A percentile compares a stretch with the other conserved stretches of the same genome.
Conservation (phyloP, 1,284 basidiomycete species). For the Marasmius fiardii region DNA sequence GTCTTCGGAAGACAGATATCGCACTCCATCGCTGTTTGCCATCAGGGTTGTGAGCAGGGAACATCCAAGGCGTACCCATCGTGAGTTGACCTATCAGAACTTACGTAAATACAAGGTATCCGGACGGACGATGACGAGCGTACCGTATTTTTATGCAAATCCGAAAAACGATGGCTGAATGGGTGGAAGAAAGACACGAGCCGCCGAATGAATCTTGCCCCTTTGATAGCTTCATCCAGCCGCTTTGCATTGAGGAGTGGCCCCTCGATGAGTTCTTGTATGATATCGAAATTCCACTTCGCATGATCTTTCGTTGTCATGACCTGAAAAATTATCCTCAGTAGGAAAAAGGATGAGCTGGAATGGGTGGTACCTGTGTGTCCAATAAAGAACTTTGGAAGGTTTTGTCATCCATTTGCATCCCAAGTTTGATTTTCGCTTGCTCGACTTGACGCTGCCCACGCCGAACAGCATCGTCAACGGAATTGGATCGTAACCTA, state of each 20-base stretch:
- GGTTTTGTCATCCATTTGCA: conserved; percentile 91
- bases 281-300: conserved; percentile 90
- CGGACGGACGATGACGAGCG: background rate
- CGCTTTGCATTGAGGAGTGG: conserved; percentile 88
- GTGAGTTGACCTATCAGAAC: conserved; percentile 57
- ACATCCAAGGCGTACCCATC: conserved; percentile 87
- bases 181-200: conserved; percentile 94
- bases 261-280: conserved; percentile 91
- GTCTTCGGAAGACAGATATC: conserved; percentile 82
- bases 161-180: conserved; percentile 82
- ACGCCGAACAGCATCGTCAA: conserved; percentile 82
- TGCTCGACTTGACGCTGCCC: conserved; percentile 92
- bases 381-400: conserved; percentile 84
- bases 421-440: conserved; percentile 81
- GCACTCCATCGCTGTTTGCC: conserved; percentile 78
- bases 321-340: conserved; percentile 45
- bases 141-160: conserved; percentile 69
- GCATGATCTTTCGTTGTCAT: conserved; percentile 86
- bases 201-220: conserved; percentile 83
- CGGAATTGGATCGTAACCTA: conserved; percentile 68
- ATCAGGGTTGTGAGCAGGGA: conserved; percentile 82
- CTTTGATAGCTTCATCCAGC: conserved; percentile 95
- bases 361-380: conserved; percentile 58
- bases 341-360: conserved; percentile 7
- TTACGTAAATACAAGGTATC: background rate